phyloP scores from a whole-genome alignment of 2,329 filamentous ascomycete species.

The Nemania sp. region DNA sequence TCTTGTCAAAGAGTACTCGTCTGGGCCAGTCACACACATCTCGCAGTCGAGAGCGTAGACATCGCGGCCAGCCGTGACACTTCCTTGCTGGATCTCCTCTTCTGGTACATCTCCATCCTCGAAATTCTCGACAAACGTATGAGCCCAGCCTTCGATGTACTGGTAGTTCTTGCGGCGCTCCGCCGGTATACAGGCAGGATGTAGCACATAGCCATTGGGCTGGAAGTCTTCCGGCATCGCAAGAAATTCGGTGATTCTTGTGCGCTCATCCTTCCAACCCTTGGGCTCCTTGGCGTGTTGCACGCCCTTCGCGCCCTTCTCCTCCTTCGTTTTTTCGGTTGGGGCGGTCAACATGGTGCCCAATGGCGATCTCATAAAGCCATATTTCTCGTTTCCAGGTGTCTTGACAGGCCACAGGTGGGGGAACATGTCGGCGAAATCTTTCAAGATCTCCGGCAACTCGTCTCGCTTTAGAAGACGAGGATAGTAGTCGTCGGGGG shows the following conservation, averaged over 20 bases:
- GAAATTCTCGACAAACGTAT: constrained; percentile 75
- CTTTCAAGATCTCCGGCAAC: constrained; percentile 67
- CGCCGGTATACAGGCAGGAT: constrained; percentile 79
- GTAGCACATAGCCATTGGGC: constrained; percentile 86
- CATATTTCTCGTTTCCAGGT: constrained; percentile 84
- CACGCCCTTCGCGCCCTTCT: constrained; percentile 70
- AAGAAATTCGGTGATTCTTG: constrained; percentile 84
- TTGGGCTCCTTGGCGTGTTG: constrained; percentile 72
- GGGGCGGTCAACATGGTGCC: constrained; percentile 84
- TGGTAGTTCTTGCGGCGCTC: constrained; percentile 66
- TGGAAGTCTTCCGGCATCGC: constrained; percentile 78
- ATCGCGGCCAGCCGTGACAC: constrained; percentile 83
- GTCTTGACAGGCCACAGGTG: constrained; percentile 91
- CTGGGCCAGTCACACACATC: constrained; percentile 91
- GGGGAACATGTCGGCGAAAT: constrained; percentile 84
- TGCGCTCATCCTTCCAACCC: constrained; percentile 79
- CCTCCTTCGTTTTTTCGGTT: constrained; percentile 75
- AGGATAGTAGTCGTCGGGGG: constrained; percentile 72
- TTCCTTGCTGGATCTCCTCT: constrained; percentile 79
- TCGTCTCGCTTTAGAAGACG: constrained; percentile 63
- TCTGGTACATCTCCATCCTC: constrained; percentile 77
- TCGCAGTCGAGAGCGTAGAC: constrained; percentile 92
- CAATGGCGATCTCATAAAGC: constrained; percentile 87
- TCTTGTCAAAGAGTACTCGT: constrained; percentile 85
- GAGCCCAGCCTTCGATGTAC: constrained; percentile 81